Base-by-base conservation (phyloP, 164 flowering plant genomes). In the Tetracentron sinense region DNA sequence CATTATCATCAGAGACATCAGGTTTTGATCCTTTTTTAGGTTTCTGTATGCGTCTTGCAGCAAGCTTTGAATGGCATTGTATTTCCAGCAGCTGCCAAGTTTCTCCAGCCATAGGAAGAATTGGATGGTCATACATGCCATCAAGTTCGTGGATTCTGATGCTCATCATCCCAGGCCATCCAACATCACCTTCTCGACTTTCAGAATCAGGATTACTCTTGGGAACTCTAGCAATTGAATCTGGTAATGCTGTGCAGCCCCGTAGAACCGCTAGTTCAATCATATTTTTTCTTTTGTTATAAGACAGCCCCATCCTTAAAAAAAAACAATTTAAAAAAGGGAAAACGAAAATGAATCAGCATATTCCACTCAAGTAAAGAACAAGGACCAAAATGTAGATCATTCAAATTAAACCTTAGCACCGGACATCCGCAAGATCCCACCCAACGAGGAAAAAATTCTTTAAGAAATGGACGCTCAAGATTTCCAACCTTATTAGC, bases 111-210 rank as follows among this genome's bases (percentile, higher is more conserved):
- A 94, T 79, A 29, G 98, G 95, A 26, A 94, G 72, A 69, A 84
- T 76, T 31, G 98, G 98, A 81, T 94, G 97, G 73, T 94, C 98
- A 79, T 84, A 92, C 86, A 83, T 86, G 33, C 96, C 96, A 79
- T 94, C 97, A 71, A 91, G 87, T 76, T 94, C 98, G 83, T 89
- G 81, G 65, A 87, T 86, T 69, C 97, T 74, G 61, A 94, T 87
- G 69, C 93, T 94, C 98, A 89, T 94, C 91, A 94, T 91, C 50
- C 98, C 98, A 70, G 98, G 98, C 93, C 98, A 94, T 54, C 97
- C 98, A 68, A 69, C 71, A 68, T 80, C 92, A 69, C 82, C 81
- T 58, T 88, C 95, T 55, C 81, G 82, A 59, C 72, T 77, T 72
- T 85, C 96, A 65, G 79, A 70, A 61, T 85, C 87, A 61, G 74